phyloP scores from a whole-genome alignment of 805 yeast species.

The Vanderwaltozyma polyspora region DNA sequence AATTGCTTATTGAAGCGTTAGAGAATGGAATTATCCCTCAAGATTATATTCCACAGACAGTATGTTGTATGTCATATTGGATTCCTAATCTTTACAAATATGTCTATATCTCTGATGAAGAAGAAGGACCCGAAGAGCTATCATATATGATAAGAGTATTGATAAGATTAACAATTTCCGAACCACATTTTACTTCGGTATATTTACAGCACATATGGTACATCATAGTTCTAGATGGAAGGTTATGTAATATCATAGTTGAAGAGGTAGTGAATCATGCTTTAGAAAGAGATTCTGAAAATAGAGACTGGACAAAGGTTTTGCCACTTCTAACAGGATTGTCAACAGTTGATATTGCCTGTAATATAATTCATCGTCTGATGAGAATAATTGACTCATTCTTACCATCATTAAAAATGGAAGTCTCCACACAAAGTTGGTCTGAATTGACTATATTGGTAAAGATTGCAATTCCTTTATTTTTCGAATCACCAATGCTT shows the following conservation, averaged over 20 bases:
- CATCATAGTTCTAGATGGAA: conserved; percentile 48
- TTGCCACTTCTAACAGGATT: conserved; percentile 49
- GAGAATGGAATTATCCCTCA: conserved; percentile 14
- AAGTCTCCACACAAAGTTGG: conserved; percentile 44
- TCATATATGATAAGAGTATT: conserved; percentile 52
- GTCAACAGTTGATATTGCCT: conserved; percentile 66
- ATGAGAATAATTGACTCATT: conserved; percentile 43
- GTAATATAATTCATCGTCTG: conserved; percentile 48
- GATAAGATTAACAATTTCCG: conserved; percentile 44
- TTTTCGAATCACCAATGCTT: conserved; percentile 56
- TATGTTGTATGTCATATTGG: conserved; percentile 52
- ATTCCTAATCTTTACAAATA: conserved; percentile 49
- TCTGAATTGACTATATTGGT: conserved; percentile 61
- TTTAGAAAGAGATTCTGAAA: conserved; percentile 68
- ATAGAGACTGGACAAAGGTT: conserved; percentile 53
- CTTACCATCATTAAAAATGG: conserved; percentile 31
- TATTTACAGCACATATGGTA: conserved; percentile 60
- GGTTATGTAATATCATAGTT: conserved; percentile 44
- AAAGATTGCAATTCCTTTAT: conserved; percentile 48
- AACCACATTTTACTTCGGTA: conserved; percentile 37
- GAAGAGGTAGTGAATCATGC: conserved; percentile 69
- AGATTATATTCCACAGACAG: conserved; percentile 15
- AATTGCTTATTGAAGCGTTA: conserved; percentile 19
- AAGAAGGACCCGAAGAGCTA: conserved; percentile 48
- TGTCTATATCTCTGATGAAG: conserved; percentile 44